A percentile compares a stretch with the other conserved stretches of the same genome.
Conservation (phyloP, 306 rosid species). For the Prinsepia uniflora region DNA sequence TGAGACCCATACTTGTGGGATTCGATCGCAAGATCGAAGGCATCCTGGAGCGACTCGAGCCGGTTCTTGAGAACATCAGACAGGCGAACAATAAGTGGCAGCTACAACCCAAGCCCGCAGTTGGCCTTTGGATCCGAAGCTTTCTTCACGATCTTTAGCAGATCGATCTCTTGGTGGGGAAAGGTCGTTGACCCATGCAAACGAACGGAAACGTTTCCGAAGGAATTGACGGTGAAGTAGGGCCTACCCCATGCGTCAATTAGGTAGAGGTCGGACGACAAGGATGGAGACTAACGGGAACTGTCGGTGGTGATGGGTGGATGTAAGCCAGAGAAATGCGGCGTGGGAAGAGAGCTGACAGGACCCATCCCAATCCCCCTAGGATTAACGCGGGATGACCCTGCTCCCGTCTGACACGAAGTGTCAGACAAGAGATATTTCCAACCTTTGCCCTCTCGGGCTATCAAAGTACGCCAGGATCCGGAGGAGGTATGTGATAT, state of each 20-base stretch:
- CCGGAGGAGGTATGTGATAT: too few species aligned
- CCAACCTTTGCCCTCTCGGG: too few species aligned
- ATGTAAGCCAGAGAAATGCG: constrained; percentile 43
- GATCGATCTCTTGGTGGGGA: constrained; percentile 83
- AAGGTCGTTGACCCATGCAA: constrained; percentile 55
- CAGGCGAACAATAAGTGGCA: constrained; percentile 70
- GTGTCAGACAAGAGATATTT: too few species aligned
- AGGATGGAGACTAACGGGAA: constrained; percentile 59
- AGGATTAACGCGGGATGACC: too few species aligned
- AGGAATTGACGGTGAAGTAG: constrained; percentile 58
- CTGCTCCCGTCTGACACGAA: too few species aligned
- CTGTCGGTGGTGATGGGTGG: constrained; percentile 19
- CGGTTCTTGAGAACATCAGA: constrained; percentile 77
- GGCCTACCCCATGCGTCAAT: constrained; percentile 79
- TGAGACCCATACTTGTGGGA: constrained; percentile 58
- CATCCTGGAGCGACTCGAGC: constrained; percentile 63
- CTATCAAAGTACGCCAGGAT: too few species aligned
- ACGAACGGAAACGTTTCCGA: constrained; percentile 66
- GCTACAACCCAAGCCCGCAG: constrained; percentile 72
- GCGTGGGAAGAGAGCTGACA: too few species aligned
- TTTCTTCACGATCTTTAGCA: constrained; percentile 67
- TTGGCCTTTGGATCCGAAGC: too few species aligned
- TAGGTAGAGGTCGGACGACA: constrained; percentile 54
- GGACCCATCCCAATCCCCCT: too few species aligned
- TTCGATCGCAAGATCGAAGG: constrained; percentile 63